Evolutionary conservation across 2,329 filamentous ascomycete genomes (phyloP), one percentile per base, ranked within the genome.

Genomic region (Fusarium xyrophilum): DNA sequence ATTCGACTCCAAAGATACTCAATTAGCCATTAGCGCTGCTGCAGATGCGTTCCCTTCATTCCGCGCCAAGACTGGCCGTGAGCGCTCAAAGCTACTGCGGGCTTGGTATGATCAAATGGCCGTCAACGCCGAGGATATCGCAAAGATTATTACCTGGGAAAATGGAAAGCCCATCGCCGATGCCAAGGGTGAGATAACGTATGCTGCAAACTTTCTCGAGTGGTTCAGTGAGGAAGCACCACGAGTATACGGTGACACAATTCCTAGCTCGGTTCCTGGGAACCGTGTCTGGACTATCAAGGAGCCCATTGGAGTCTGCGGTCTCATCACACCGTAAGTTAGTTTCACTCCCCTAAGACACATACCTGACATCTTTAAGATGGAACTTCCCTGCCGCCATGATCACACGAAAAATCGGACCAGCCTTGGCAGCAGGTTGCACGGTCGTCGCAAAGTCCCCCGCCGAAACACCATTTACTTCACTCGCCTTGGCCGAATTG

Each of bases 381-480:
- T 96, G 93, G 93, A 96, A 97, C 80, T 96, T 96, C 74, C 91
- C 91, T 15, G 88, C 89, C 5, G 90, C 90, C 51, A 93, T 93
- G 90, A 88, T 92, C 68, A 91, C 89, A 10, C 82, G 89, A 63
- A 91, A 91, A 78, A 84, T 89, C 52, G 89, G 86, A 4, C 88
- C 92, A 3, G 92, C 91, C 12, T 84, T 98, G 58, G 96, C 96
- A 21, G 94, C 93, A n/a, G 96, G 96, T 61, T 98, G 95, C 81
- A 97, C 95, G 1, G 92, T 97, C 4, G 94, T 98, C 3, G 90
- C 89, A 74, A 99, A 99, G 79, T 91, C 93, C 19, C 94, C 95
- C 3, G 90, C 90, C 50, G 95, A 98, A 83, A 97, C 96, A 2
- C 96, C 95, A 0, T 96, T 95, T 77, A 97, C 94, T 27, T 89